These are phyloP conservation scores for Fusarium incarnatum DNA, from an alignment of 2,329 filamentous ascomycete species.

Conservation along the genomic window DNA sequence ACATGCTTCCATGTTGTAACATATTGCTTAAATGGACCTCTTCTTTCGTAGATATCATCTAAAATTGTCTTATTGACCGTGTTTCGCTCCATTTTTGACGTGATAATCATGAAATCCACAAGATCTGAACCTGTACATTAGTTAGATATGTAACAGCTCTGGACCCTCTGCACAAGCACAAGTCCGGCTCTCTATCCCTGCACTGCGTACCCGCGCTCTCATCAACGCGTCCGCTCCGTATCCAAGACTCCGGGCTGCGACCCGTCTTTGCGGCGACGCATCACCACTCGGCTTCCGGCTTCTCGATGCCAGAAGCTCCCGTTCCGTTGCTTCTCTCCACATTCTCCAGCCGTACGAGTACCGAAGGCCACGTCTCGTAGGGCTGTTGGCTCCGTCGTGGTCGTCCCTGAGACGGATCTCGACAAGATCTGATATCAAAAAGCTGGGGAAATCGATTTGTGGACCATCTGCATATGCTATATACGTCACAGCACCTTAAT, in stretches of 20 bases:
- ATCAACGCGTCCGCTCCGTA: slow-evolving; percentile 28
- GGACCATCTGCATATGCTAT: slow-evolving; percentile 36
- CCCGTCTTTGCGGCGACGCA: slow-evolving; percentile 18
- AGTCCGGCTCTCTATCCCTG: background rate
- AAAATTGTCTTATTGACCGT: background rate
- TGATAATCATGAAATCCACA: background rate
- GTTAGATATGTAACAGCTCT: background rate
- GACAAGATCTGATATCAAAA: slow-evolving; percentile 21
- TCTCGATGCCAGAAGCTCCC: slow-evolving; percentile 9
- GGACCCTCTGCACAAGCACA: background rate
- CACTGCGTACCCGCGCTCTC: slow-evolving; percentile 7
- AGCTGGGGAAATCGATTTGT: slow-evolving; percentile 34
- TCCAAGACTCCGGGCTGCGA: slow-evolving; percentile 11
- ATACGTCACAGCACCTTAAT: slow-evolving; percentile 35
- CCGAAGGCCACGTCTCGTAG: slow-evolving; percentile 28
- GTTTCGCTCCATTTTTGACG: background rate
- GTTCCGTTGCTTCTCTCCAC: slow-evolving; percentile 32
- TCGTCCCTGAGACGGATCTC: slow-evolving; percentile 25
- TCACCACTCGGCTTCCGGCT: slow-evolving; percentile 16
- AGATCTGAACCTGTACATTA: background rate
- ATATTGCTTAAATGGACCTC: background rate
- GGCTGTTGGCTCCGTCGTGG: slow-evolving; percentile 30
- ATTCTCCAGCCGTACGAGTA: slow-evolving; percentile 18
- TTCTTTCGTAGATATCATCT: background rate
- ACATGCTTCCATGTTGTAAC: background rate